Evolutionary conservation across 73 alveolate genomes (phyloP).

Genomic region (Diophrys sp.): DNA sequence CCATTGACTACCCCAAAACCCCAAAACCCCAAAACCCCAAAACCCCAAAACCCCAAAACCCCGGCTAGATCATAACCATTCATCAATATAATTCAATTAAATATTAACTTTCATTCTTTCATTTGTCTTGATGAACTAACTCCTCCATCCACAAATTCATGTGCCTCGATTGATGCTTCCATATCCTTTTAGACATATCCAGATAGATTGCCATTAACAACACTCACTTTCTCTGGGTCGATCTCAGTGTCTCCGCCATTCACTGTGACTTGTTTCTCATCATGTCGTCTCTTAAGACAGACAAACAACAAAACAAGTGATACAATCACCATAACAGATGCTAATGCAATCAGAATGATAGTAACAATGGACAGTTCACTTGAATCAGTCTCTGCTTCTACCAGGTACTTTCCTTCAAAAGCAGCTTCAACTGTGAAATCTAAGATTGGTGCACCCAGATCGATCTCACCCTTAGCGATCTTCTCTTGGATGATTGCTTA

Average conservation of each 20-base stretch:
- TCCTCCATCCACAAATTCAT: too few species aligned
- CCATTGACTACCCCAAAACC: slow-evolving; percentile 27
- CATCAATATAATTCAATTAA: too few species aligned
- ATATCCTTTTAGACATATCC: too few species aligned
- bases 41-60: too few species aligned
- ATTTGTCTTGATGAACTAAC: too few species aligned
- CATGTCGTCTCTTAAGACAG: background rate
- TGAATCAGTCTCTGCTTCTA: background rate
- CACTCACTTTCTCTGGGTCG: too few species aligned
- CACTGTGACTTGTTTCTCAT: background rate
- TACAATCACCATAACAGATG: background rate
- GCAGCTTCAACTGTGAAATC: slow-evolving; percentile 11
- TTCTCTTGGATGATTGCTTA: background rate
- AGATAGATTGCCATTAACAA: too few species aligned
- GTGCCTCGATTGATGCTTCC: too few species aligned
- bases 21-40: slow-evolving; percentile 11
- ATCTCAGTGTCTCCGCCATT: too few species aligned
- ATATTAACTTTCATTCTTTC: too few species aligned
- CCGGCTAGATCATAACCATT: too few species aligned
- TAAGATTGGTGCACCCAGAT: slow-evolving; percentile 20
- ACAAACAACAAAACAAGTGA: background rate
- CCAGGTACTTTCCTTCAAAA: background rate
- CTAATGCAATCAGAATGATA: background rate
- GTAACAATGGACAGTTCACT: background rate
- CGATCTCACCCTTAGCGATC: slow-evolving; percentile 5